These are phyloP conservation scores for Lotmaria passim DNA, from an alignment of 208 protist species.

Conservation along the genomic window DNA sequence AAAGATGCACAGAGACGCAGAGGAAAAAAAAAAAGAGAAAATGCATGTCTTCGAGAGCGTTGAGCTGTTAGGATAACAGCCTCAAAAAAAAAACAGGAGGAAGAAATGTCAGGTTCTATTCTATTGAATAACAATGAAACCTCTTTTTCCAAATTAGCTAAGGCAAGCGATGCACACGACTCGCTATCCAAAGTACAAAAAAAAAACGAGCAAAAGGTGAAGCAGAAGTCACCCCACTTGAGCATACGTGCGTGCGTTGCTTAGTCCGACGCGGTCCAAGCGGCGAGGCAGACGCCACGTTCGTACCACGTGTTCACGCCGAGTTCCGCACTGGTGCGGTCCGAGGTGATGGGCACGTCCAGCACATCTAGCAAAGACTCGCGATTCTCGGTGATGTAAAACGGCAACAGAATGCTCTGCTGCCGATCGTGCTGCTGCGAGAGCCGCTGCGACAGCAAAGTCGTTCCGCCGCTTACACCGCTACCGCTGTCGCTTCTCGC, in stretches of 20 bases:
- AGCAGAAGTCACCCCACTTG: neutral
- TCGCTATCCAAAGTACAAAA: neutral
- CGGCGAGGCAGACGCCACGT: conserved; percentile 80
- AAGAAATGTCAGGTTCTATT: too few species aligned
- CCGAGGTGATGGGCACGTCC: conserved; percentile 37
- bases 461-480: conserved; percentile 10
- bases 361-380: conserved; percentile 79
- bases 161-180: neutral
- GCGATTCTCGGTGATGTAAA: conserved; percentile 86
- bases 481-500: conserved; percentile 12
- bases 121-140: too few species aligned
- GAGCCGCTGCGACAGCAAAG: conserved; percentile 37
- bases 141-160: too few species aligned
- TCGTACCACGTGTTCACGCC: conserved; percentile 79
- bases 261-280: conserved; percentile 64
- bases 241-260: neutral
- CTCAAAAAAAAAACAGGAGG: too few species aligned
- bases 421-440: conserved; percentile 29
- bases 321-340: neutral
- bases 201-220: neutral
- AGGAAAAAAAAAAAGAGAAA: conserved; percentile 7
- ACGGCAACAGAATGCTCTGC: conserved; percentile 55
- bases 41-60: too few species aligned
- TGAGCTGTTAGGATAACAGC: too few species aligned
- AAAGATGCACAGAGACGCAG: neutral